phyloP scores from a whole-genome alignment of 2,329 filamentous ascomycete species.

The Gaeumannomyces sp. region DNA sequence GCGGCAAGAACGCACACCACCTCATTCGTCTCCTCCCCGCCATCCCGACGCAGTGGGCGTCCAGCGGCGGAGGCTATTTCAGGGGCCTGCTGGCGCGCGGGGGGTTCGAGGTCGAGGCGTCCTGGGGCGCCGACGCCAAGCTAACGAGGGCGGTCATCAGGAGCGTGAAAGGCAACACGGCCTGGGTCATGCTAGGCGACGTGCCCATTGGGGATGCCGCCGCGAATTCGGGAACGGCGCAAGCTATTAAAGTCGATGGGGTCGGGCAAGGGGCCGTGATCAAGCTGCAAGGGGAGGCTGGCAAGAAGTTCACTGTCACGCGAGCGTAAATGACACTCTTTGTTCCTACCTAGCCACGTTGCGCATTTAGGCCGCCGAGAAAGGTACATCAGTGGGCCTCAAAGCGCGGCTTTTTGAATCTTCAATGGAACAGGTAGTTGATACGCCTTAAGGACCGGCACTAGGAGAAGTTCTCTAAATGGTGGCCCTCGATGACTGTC shows the following conservation, averaged over 20 bases:
- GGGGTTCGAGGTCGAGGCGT: conserved; percentile 6
- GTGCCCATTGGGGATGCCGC: background rate
- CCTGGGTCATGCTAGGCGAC: conserved; percentile 4
- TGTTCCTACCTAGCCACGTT: too few species aligned
- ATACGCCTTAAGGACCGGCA: too few species aligned
- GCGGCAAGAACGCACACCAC: background rate
- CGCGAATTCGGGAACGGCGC: background rate
- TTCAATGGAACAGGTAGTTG: too few species aligned
- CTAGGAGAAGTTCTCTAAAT: too few species aligned
- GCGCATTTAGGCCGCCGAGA: too few species aligned
- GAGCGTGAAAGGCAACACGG: background rate
- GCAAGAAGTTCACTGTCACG: background rate
- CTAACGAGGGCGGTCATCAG: conserved; percentile 3
- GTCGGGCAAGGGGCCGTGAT: background rate
- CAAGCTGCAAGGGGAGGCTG: background rate
- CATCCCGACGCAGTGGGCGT: conserved; percentile 1
- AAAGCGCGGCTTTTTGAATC: too few species aligned
- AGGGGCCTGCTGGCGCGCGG: conserved; percentile 6
- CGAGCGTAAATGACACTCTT: background rate
- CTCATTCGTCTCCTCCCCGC: conserved; percentile 7
- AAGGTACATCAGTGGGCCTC: too few species aligned
- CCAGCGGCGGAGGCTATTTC: background rate
- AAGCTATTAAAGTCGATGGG: background rate
- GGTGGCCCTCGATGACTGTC: too few species aligned
- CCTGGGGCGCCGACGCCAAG: conserved; percentile 3